These are phyloP conservation scores for Tremella yokohamensis DNA, from an alignment of 768 basidiomycete species.

Conservation along the genomic window DNA sequence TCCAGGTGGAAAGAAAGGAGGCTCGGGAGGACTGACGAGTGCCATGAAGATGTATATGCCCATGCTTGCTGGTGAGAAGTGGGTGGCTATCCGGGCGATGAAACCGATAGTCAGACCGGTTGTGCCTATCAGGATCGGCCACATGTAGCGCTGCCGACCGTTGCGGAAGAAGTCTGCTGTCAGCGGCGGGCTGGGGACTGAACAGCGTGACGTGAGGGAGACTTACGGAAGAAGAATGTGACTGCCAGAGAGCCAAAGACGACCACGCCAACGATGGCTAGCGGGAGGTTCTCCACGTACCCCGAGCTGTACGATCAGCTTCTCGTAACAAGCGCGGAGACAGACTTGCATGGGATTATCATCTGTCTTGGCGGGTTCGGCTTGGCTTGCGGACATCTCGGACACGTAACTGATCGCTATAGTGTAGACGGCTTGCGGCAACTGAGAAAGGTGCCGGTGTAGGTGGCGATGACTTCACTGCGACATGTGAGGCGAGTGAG, in stretches of 20 bases:
- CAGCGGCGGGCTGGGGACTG: neutral
- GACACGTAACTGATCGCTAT: no score
- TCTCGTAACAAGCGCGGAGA: no score
- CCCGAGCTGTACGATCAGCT: slow-evolving; percentile 9
- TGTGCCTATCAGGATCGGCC: slow-evolving; percentile 8
- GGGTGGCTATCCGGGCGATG: slow-evolving; percentile 8
- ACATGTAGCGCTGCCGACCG: slow-evolving; percentile 12
- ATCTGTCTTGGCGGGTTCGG: no score
- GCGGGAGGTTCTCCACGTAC: slow-evolving; percentile 8
- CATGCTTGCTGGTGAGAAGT: neutral
- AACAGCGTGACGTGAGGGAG: neutral
- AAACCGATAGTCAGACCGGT: slow-evolving; percentile 16
- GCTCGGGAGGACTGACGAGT: slow-evolving; percentile 14
- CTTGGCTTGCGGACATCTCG: no score
- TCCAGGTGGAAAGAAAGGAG: no score
- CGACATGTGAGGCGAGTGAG: no score
- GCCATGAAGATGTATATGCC: neutral
- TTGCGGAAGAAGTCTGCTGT: slow-evolving; percentile 12
- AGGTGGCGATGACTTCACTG: no score
- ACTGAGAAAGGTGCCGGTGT: no score
- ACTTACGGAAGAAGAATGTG: slow-evolving; percentile 8
- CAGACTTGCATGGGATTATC: no score
- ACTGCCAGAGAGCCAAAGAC: slow-evolving; percentile 4
- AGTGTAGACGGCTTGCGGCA: no score
- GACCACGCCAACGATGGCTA: slow-evolving; percentile 1